Evolutionary conservation across 2,329 filamentous ascomycete species (phyloP).

Genomic region (Paecilomyces dactylethromorphus): DNA sequence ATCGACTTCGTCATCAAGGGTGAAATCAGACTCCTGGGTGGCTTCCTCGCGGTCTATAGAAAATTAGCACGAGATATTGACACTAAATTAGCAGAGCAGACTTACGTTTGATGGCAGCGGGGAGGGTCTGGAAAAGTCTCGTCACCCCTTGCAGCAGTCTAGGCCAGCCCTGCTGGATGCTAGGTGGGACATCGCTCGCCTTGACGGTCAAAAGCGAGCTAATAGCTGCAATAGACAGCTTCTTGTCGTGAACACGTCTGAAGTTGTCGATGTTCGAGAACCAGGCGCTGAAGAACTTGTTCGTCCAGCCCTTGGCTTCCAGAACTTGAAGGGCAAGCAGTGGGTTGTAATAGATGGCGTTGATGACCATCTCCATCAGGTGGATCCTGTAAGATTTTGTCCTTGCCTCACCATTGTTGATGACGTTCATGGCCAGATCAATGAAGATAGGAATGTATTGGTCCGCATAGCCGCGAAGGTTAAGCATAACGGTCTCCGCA

Average conservation of each 20-base stretch:
- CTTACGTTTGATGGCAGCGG: conserved; percentile 76
- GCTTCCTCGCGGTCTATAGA: conserved; percentile 76
- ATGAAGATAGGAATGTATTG: conserved; percentile 85
- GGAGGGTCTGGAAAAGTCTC: conserved; percentile 84
- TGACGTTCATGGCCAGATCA: conserved; percentile 75
- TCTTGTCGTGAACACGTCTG: conserved; percentile 94
- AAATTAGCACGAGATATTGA: conserved; percentile 18
- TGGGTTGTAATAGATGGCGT: conserved; percentile 96
- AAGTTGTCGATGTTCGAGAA: conserved; percentile 95
- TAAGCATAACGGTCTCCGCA: conserved; percentile 94
- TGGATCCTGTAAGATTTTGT: conserved; percentile 93
- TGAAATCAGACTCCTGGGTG: conserved; percentile 77
- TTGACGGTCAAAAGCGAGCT: conserved; percentile 73
- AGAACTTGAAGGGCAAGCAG: conserved; percentile 75
- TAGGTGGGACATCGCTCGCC: conserved; percentile 77
- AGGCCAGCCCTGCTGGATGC: conserved; percentile 92
- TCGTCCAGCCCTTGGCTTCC: conserved; percentile 91
- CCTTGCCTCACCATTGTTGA: conserved; percentile 67
- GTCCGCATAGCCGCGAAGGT: conserved; percentile 81
- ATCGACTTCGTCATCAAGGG: conserved; percentile 64
- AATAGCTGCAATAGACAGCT: conserved; percentile 92
- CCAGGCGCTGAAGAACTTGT: conserved; percentile 98
- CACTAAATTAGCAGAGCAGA: conserved; percentile 8
- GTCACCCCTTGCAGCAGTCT: conserved; percentile 83
- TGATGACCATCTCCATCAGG: conserved; percentile 98